phyloP scores from a whole-genome alignment of 345 rosid species.

The Rhizophora apiculata region DNA sequence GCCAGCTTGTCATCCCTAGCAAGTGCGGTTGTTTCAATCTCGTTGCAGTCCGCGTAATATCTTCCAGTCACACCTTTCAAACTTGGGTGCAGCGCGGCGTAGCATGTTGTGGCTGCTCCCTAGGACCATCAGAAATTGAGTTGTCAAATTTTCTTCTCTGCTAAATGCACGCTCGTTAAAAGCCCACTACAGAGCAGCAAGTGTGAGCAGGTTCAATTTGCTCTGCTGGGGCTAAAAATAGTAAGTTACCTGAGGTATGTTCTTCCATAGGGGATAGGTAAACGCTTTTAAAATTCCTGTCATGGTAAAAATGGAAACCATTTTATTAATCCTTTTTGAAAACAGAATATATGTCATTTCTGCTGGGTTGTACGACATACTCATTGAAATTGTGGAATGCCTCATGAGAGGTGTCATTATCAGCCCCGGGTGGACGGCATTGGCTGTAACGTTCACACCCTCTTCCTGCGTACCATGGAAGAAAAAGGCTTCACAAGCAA shows the following conservation, averaged over 20 bases:
- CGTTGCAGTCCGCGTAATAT: conserved; percentile 78
- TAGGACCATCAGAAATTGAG: conserved; percentile 8
- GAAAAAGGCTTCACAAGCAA: not conserved
- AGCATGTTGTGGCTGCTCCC: conserved; percentile 99
- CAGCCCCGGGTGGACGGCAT: conserved; percentile 87
- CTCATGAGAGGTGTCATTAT: conserved; percentile 84
- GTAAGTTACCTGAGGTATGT: conserved; percentile 67
- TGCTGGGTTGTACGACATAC: conserved; percentile 35
- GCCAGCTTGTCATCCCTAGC: conserved; percentile 61
- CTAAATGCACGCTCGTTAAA: no score
- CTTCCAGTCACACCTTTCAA: conserved; percentile 66
- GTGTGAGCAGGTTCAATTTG: no score
- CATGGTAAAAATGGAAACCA: not conserved
- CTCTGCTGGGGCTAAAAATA: not conserved
- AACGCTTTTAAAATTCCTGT: conserved; percentile 58
- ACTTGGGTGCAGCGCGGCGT: conserved; percentile 68
- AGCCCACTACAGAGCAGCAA: no score
- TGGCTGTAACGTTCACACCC: conserved; percentile 71
- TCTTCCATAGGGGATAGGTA: conserved; percentile 73
- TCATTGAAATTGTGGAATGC: conserved; percentile 55
- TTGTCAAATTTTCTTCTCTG: no score
- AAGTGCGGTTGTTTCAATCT: conserved; percentile 43
- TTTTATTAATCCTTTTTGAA: no score
- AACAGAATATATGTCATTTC: no score
- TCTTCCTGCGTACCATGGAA: conserved; percentile 46